Evolutionary conservation across 2,329 filamentous ascomycete genomes (phyloP).

Genomic region (Eurotiales sp.): DNA sequence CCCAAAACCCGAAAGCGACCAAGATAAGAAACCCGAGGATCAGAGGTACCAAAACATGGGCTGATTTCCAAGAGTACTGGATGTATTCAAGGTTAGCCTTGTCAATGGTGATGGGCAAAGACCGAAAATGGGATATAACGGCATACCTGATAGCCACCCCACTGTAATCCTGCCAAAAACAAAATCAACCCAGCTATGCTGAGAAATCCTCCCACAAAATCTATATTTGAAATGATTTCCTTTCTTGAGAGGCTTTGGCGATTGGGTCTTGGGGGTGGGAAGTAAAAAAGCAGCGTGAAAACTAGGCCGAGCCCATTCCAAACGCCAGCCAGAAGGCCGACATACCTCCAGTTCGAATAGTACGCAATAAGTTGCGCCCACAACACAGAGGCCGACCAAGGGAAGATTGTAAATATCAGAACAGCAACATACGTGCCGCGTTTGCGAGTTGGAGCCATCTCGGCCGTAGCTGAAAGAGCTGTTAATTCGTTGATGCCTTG

Average conservation of each 20-base stretch:
- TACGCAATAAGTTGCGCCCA: constrained; percentile 56
- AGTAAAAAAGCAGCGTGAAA: constrained; percentile 43
- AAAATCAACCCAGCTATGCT: constrained; percentile 47
- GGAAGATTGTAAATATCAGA: constrained; percentile 59
- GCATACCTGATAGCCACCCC: constrained; percentile 47
- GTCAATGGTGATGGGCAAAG: neutral
- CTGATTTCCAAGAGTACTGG: constrained; percentile 43
- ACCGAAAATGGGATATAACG: constrained; percentile 3
- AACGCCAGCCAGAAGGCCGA: constrained; percentile 39
- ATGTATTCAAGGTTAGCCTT: neutral
- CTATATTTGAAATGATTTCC: constrained; percentile 45
- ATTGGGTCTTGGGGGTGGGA: constrained; percentile 43
- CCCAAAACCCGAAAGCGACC: constrained; percentile 45
- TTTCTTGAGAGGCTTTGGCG: constrained; percentile 33
- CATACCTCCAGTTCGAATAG: constrained; percentile 44
- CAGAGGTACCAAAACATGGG: constrained; percentile 45
- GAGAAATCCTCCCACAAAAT: constrained; percentile 49
- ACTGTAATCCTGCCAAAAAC: constrained; percentile 49
- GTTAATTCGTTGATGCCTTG: constrained; percentile 64
- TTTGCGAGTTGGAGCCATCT: constrained; percentile 63
- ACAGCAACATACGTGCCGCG: constrained; percentile 61
- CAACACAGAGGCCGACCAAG: constrained; percentile 60
- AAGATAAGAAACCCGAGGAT: constrained; percentile 43
- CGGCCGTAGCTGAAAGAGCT: constrained; percentile 63
- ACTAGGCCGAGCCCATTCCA: constrained; percentile 42